phyloP scores from a whole-genome alignment of 306 rosid genomes.

The Malus sylvestris region DNA sequence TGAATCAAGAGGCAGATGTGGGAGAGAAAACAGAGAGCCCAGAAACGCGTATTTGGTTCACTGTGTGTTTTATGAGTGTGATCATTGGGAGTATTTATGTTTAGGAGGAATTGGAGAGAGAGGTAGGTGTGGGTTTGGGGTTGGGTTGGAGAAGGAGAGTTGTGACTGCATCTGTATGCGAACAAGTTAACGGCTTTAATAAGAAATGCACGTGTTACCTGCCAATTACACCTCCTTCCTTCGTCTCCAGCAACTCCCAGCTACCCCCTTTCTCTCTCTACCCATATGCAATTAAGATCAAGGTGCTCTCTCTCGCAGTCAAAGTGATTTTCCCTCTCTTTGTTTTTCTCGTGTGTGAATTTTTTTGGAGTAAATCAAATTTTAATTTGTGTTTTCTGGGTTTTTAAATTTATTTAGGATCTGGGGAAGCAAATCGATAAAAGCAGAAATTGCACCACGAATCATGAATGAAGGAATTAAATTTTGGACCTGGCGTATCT shows the following conservation, averaged over 20 bases:
- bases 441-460: not conserved
- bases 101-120: conserved; percentile 14
- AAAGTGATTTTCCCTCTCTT: not conserved
- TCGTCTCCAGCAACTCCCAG: conserved; percentile 36
- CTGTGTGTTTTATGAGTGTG: not conserved
- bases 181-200: conserved; percentile 34
- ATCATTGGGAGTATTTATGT: conserved; percentile 4
- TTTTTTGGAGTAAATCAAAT: not conserved
- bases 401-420: not conserved
- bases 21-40: too few species aligned
- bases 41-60: not conserved
- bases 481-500: not conserved
- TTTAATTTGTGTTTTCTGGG: not conserved
- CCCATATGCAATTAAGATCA: not conserved
- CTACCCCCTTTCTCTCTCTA: conserved; percentile 21
- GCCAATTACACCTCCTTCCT: conserved; percentile 25
- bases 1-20: conserved; percentile 3
- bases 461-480: not conserved
- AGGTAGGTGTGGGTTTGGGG: conserved; percentile 48
- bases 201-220: conserved; percentile 67
- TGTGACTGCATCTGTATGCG: not conserved
- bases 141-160: not conserved
- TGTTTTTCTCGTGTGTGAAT: not conserved
- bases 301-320: not conserved
- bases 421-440: not conserved